Base-by-base conservation (phyloP, 2,329 filamentous ascomycete species). In the Pseudogymnoascus sp. region DNA sequence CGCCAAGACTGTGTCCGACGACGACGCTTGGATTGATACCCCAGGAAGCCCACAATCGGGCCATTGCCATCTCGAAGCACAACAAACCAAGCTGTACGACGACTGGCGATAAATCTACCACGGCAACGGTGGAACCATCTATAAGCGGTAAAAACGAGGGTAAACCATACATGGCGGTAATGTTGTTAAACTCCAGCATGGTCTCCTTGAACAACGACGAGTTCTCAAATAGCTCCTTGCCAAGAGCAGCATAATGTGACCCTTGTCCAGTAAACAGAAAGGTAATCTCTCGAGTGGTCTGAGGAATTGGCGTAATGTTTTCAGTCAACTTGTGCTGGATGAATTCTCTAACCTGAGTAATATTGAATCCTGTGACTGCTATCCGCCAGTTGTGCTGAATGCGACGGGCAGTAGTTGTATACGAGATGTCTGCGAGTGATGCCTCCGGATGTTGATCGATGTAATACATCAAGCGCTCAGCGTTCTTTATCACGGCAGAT, bases 1-100 rank as follows among this genome's bases (percentile, higher is more conserved):
- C 86, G 59, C 87, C 87, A 26, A 90, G 74, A 65, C 84, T 88
- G 71, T 83, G 82, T 15, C 82, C 82, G 12, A 83, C 70, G 1
- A 84, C 81, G 5, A 75, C 80, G 13, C 79, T 76, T 6, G 82
- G 81, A 41, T 70, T 72, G 60, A 84, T 73, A 35, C 80, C 81
- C 77, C 79, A 81, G 1, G 77, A 79, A n/a, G 64, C 68, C 81
- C 81, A 84, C 1, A 83, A 72, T 38, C 74, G 75, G 3, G 77
- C 77, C 9, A 84, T 71, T 5, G 82, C 81, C 73, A 70, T 83
- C 70, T 84, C 77, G 48, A 82, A 76, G 60, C 76, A 78, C 52
- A 73, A 73, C n/a, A 82, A 71, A 1, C 76, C 79, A 7, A 84
- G 75, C 69, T 84, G 81, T 2, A 79, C 73, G 28, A 79, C 68